These are phyloP conservation scores for Podospora bellae-mahoneyi DNA, from an alignment of 495 filamentous ascomycete species.

Conservation along the genomic window DNA sequence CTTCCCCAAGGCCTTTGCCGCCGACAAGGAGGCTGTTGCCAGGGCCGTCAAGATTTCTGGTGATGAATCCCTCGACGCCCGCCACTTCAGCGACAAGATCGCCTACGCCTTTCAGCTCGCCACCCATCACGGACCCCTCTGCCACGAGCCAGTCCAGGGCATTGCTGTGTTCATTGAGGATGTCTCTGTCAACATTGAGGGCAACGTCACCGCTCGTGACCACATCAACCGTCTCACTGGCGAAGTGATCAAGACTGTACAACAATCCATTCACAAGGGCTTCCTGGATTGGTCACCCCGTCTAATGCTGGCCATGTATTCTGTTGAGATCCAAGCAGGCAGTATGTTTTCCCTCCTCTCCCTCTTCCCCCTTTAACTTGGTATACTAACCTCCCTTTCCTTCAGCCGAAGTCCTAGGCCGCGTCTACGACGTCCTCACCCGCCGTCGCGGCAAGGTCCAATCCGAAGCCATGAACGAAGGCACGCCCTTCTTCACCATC, in stretches of 20 bases:
- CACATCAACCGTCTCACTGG: constrained; percentile 79
- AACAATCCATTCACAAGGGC: constrained; percentile 76
- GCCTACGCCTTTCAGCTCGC: constrained; percentile 90
- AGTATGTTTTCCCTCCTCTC: constrained; percentile 51
- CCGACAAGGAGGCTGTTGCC: constrained; percentile 35
- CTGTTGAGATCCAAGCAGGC: constrained; percentile 92
- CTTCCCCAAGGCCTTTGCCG: constrained; percentile 67
- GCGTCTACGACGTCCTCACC: constrained; percentile 90
- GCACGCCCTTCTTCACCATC: constrained; percentile 94
- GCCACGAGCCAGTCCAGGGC: constrained; percentile 90
- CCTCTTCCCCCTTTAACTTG: background rate
- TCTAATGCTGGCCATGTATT: constrained; percentile 96
- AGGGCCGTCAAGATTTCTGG: constrained; percentile 30
- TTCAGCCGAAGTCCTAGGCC: constrained; percentile 84
- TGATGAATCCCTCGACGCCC: constrained; percentile 57
- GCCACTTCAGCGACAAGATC: constrained; percentile 85
- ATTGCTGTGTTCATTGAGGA: constrained; percentile 89
- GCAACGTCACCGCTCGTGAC: constrained; percentile 58
- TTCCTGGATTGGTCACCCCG: constrained; percentile 96
- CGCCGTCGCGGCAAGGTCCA: constrained; percentile 86
- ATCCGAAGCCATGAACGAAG: constrained; percentile 88
- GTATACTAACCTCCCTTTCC: constrained; percentile 8
- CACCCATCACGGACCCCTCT: constrained; percentile 85
- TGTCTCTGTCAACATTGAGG: constrained; percentile 54
- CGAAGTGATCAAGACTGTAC: constrained; percentile 83